Evolutionary conservation across 75 land plant species (phyloP).

Genomic region (Adiantum capillusveneris): DNA sequence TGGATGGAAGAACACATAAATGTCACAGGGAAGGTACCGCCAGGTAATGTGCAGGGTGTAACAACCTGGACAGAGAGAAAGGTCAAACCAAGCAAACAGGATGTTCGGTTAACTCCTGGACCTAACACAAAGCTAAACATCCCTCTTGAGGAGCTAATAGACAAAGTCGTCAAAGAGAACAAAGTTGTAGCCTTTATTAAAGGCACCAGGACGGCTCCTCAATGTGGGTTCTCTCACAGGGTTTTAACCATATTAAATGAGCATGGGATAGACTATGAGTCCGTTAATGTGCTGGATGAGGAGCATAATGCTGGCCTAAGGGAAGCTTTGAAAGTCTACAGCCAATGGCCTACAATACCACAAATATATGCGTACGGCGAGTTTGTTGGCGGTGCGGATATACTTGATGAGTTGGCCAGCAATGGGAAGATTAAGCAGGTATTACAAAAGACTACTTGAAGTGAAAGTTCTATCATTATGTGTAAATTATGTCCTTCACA

Average conservation of each 20-base stretch:
- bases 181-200: slow-evolving; percentile 91
- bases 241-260: slow-evolving; percentile 79
- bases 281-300: slow-evolving; percentile 84
- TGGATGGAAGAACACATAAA: slow-evolving; percentile 95
- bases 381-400: slow-evolving; percentile 94
- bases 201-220: slow-evolving; percentile 89
- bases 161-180: slow-evolving; percentile 71
- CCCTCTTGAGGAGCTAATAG: slow-evolving; percentile 77
- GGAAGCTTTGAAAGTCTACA: slow-evolving; percentile 73
- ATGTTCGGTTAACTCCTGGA: slow-evolving; percentile 78
- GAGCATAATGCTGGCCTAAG: slow-evolving; percentile 78
- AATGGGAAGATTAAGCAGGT: slow-evolving; percentile 72
- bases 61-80: slow-evolving; percentile 59
- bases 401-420: slow-evolving; percentile 67
- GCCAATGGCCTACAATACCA: slow-evolving; percentile 96
- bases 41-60: slow-evolving; percentile 76
- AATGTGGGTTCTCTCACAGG: slow-evolving; percentile 92
- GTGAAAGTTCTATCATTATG: too few species aligned
- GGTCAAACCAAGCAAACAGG: slow-evolving; percentile 45
- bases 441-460: slow-evolving; percentile 15
- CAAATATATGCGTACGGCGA: slow-evolving; percentile 90
- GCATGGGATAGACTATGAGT: slow-evolving; percentile 76
- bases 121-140: slow-evolving; percentile 59
- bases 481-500: too few species aligned
- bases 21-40: slow-evolving; percentile 67